Conservation (phyloP, 495 filamentous ascomycete genomes). For the Podospora anserina region DNA sequence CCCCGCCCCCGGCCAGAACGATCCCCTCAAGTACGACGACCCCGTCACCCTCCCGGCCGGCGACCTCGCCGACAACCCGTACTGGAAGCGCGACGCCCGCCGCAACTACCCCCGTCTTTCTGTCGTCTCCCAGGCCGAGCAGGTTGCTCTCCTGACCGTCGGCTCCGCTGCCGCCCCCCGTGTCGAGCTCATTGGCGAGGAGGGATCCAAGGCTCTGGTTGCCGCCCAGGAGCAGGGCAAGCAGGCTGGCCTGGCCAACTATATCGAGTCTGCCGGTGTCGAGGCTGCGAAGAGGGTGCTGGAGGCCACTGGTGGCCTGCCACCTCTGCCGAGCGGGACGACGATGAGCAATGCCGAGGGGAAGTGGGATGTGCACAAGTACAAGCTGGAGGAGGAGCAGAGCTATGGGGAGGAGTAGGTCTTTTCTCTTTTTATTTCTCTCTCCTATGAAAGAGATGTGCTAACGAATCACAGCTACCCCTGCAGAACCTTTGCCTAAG, state of each 20-base stretch:
- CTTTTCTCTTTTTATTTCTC: not conserved
- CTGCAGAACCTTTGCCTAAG: constrained; percentile 35
- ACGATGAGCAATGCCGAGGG: constrained; percentile 42
- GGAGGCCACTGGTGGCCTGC: constrained; percentile 61
- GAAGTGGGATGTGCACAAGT: constrained; percentile 53
- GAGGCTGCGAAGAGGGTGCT: constrained; percentile 63
- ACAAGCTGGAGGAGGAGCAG: constrained; percentile 52
- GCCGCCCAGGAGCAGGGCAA: constrained; percentile 75
- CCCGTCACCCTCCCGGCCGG: constrained; percentile 87
- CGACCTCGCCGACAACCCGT: constrained; percentile 94
- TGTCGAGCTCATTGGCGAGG: constrained; percentile 80
- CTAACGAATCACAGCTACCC: constrained; percentile 36
- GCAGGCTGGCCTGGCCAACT: constrained; percentile 61
- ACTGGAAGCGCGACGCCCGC: constrained; percentile 92
- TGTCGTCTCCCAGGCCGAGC: constrained; percentile 77
- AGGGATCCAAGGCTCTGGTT: constrained; percentile 74
- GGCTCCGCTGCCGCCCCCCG: constrained; percentile 79
- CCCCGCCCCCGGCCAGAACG: constrained; percentile 75
- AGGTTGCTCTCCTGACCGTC: constrained; percentile 78
- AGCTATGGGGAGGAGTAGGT: constrained; percentile 59
- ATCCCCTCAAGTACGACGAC: constrained; percentile 78
- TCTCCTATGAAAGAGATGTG: constrained; percentile 5
- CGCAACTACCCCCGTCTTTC: constrained; percentile 81
- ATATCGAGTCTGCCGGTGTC: constrained; percentile 65
- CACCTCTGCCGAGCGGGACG: constrained; percentile 70